Percentiles rank a stretch among this genome's conserved stretches.
Evolutionary conservation across 768 basidiomycete species (phyloP).

Genomic region (Collybia nuda): DNA sequence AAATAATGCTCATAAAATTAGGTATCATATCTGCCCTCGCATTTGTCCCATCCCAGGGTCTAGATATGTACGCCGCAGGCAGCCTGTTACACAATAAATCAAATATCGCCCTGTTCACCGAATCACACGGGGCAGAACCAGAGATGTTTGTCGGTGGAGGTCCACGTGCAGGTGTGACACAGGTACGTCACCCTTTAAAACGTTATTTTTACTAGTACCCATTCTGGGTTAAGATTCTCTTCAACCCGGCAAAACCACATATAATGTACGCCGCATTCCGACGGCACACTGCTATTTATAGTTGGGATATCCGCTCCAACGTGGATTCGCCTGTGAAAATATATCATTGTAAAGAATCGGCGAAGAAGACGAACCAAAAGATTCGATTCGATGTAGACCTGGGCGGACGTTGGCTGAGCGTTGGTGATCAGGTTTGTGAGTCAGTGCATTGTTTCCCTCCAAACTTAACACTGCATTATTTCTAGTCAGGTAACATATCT

Average conservation of each 20-base stretch:
- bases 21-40: conserved; percentile 87
- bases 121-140: conserved; percentile 51
- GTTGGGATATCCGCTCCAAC: conserved; percentile 7
- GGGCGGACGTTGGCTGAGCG: conserved; percentile 59
- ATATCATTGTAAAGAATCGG: conserved; percentile 20
- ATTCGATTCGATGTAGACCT: conserved; percentile 76
- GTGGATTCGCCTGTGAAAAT: conserved; percentile 38
- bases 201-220: too few species aligned
- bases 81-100: conserved; percentile 54
- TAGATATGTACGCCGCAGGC: conserved; percentile 78
- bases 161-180: conserved; percentile 47
- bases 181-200: conserved; percentile 34
- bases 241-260: conserved; percentile 3
- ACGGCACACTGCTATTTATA: conserved; percentile 2
- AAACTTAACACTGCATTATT: background rate
- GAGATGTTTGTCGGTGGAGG: conserved; percentile 66
- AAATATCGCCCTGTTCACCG: conserved; percentile 69
- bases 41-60: conserved; percentile 64
- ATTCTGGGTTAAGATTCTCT: conserved; percentile 4
- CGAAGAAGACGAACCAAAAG: conserved; percentile 66
- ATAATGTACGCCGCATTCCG: conserved; percentile 7
- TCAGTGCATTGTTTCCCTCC: background rate
- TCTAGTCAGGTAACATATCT: conserved; percentile 56
- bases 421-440: conserved; percentile 66
- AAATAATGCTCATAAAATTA: conserved; percentile 23